A percentile compares a stretch with the other conserved stretches of the same genome.
phyloP scores from a whole-genome alignment of 805 yeast species.

The Wickerhamomyces chaumierensis region DNA sequence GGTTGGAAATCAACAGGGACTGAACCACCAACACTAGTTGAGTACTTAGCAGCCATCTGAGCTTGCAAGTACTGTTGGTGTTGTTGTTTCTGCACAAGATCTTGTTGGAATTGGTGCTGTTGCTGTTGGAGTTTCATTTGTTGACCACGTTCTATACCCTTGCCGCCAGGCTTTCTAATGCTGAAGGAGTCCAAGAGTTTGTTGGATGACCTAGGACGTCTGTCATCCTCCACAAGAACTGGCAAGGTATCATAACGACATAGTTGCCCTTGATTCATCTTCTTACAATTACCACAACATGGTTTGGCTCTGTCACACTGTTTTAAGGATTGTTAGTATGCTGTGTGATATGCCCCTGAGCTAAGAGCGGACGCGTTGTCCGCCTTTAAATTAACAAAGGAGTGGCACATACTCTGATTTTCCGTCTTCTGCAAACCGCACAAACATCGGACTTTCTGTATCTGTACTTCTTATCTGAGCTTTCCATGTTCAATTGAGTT shows the following conservation, averaged over 20 bases:
- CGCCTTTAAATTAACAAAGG: neutral
- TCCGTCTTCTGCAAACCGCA: conserved; percentile 19
- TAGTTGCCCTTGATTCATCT: conserved; percentile 15
- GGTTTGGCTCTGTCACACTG: conserved; percentile 20
- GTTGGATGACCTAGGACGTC: conserved; percentile 1
- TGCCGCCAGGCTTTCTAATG: neutral
- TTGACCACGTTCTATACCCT: conserved; percentile 2
- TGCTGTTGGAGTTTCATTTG: conserved; percentile 7
- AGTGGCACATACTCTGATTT: conserved; percentile 16
- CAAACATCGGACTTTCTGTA: conserved; percentile 20
- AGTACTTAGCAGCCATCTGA: conserved; percentile 15
- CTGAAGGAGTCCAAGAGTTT: neutral
- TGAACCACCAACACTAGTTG: conserved; percentile 10
- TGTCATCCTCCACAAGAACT: neutral
- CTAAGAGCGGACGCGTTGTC: conserved; percentile 4
- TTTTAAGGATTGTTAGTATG: neutral
- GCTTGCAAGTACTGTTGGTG: conserved; percentile 11
- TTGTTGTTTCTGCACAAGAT: conserved; percentile 9
- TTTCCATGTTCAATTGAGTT: neutral
- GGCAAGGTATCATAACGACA: conserved; percentile 17
- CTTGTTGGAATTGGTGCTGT: conserved; percentile 13
- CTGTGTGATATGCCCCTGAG: neutral
- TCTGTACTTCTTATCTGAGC: conserved; percentile 6
- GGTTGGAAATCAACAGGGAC: too few relatives aligned
- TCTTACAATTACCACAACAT: conserved; percentile 16